phyloP scores from a whole-genome alignment of 306 rosid genomes.

The Trichosanthes truncata region DNA sequence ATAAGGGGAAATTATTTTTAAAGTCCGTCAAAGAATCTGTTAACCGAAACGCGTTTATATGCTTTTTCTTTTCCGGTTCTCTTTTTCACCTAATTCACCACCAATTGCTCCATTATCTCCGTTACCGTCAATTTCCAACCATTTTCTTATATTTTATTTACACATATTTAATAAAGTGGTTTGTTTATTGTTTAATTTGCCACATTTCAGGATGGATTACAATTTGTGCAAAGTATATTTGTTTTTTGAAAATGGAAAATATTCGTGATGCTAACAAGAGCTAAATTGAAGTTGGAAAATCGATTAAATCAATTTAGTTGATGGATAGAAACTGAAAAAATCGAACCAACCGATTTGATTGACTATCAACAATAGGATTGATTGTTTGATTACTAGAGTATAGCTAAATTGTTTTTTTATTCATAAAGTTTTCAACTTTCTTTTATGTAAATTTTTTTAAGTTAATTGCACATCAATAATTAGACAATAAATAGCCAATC shows the following conservation, averaged over 20 bases:
- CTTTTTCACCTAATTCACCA: not conserved
- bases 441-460: too few species aligned
- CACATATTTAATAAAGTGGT: not conserved
- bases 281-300: not conserved
- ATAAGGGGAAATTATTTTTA: not conserved
- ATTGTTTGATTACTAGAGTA: too few species aligned
- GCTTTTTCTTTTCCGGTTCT: not conserved
- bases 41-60: conserved; percentile 26
- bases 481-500: too few species aligned
- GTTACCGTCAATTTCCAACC: not conserved
- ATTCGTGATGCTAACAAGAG: not conserved
- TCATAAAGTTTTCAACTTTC: too few species aligned
- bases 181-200: not conserved
- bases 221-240: not conserved
- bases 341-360: not conserved
- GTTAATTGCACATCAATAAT: too few species aligned
- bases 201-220: not conserved
- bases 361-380: too few species aligned
- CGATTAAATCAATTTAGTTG: too few species aligned
- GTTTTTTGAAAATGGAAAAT: not conserved
- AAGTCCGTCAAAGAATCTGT: conserved; percentile 24
- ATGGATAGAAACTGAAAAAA: too few species aligned
- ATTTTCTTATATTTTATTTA: not conserved
- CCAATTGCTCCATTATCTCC: not conserved
- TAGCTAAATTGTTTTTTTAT: too few species aligned